These are phyloP conservation scores for Salix arbutifolia DNA, from an alignment of 345 rosid species.

Conservation along the genomic window DNA sequence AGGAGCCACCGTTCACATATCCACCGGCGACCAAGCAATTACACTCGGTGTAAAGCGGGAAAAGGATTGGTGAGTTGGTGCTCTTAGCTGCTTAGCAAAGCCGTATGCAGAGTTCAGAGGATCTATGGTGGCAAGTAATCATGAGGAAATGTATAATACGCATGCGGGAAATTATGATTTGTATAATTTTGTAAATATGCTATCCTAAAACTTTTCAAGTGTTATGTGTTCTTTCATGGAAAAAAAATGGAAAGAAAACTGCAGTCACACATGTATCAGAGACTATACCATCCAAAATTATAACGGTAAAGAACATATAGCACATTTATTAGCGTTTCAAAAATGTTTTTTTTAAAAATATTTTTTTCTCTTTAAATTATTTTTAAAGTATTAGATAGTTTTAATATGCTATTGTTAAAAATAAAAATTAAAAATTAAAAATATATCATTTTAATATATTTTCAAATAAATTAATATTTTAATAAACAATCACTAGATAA, in stretches of 20 bases:
- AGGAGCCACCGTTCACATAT: conserved; percentile 11
- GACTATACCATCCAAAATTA: not conserved
- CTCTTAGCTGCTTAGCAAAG: not conserved
- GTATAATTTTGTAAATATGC: not conserved
- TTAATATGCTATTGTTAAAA: too few relatives aligned
- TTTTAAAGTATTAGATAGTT: too few relatives aligned
- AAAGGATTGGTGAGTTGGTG: not conserved
- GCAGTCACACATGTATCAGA: not conserved
- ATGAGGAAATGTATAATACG: not conserved
- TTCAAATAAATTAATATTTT: too few relatives aligned
- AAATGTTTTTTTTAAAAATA: too few relatives aligned
- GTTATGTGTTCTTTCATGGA: not conserved
- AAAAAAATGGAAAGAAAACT: not conserved
- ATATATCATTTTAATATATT: too few relatives aligned
- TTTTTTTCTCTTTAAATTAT: too few relatives aligned
- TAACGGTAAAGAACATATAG: not conserved
- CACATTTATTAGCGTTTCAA: not conserved
- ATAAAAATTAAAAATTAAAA: too few relatives aligned
- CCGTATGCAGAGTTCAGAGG: not conserved
- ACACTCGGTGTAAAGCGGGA: conserved; percentile 15
- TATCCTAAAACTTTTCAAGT: not conserved
- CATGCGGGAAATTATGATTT: not conserved
- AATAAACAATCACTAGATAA: too few relatives aligned
- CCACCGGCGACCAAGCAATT: conserved; percentile 25
- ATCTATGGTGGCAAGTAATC: not conserved